phyloP scores from a whole-genome alignment of 192 early-diverging fungal genomes.

The Chytriomyces sp. region DNA sequence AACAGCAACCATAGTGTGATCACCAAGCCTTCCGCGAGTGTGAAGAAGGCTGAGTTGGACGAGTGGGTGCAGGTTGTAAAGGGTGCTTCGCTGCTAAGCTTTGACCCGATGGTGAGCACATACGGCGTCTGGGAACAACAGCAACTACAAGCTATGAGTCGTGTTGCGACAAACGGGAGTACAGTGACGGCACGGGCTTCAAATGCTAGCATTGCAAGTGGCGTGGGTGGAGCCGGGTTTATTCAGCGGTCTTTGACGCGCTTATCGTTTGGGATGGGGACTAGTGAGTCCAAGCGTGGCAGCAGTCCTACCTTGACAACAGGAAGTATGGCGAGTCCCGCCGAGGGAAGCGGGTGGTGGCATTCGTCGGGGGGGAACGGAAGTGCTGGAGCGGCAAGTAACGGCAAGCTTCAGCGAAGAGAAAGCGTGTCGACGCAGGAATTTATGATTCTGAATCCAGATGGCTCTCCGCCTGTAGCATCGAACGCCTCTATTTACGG shows the following conservation, averaged over 20 bases:
- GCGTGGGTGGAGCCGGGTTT: neutral
- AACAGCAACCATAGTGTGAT: neutral
- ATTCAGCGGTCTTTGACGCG: conserved; percentile 20
- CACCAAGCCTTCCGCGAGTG: neutral
- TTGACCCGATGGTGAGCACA: conserved; percentile 27
- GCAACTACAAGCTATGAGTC: conserved; percentile 27
- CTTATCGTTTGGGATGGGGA: conserved; percentile 15
- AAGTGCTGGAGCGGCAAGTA: neutral
- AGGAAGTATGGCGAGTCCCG: neutral
- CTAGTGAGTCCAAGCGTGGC: neutral
- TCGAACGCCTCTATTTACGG: neutral
- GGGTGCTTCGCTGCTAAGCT: conserved; percentile 1
- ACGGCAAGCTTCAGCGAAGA: neutral
- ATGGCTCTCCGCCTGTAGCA: neutral
- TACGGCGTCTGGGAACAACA: conserved; percentile 22
- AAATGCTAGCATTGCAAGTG: conserved; percentile 10
- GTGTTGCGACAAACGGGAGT: conserved; percentile 10
- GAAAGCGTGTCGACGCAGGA: neutral
- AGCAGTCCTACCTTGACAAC: conserved; percentile 1
- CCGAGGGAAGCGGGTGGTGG: neutral
- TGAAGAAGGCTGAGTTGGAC: conserved; percentile 31
- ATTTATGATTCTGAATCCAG: conserved; percentile 1
- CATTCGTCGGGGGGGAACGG: neutral
- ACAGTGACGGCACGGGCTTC: conserved; percentile 8
- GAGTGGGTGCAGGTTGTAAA: conserved; percentile 40